Evolutionary conservation across 2,329 filamentous ascomycete species (phyloP), one percentile per base, ranked within the genome.

Genomic region (Celoporthe dispersa): DNA sequence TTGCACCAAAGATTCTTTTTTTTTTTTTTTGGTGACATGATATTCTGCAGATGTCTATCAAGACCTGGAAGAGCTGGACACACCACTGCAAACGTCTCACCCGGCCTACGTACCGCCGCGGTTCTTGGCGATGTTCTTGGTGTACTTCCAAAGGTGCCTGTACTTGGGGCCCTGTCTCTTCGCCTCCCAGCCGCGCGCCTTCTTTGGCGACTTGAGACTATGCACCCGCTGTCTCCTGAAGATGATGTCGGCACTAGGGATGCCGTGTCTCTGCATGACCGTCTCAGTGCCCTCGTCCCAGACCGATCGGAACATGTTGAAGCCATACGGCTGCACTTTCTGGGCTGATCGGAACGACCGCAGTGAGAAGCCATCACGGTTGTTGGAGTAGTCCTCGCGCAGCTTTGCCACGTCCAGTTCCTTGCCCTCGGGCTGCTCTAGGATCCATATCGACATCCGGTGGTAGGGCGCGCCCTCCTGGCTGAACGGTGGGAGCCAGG

Each of bases 401-500:
- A 94, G 81, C 70, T 84, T 81, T 53, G 82, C 83, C 35, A 87
- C 81, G 76, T 94, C 88, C 73, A 94, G 77, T 3, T 80, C 81
- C 72, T 86, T 76, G 67, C 86, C 88, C 67, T 89, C 83, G 66
- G 87, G 84, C 81, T 99, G 96, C 82, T 97, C 89, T 64, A 98
- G 84, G 31, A 99, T 84, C 78, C 96, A 92, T 71, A 98, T 83
- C 63, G 91, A 91, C 68, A 98, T 85, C 66, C 96, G 92, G 81
- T 98, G 96, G 82, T 98, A 98, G 1, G 93, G 93, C 2, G 91
- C 88, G 69, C 96, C 96, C 84, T 96, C 97, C 79, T 97, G 92
- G 0, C 94, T 91, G 78, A 92, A 93, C 1, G 96, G 92, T 0
- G 95, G 91, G 33, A 94, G 84, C 93, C 95, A 99, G 1, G 94